These are phyloP conservation scores for Xenosphaeropsis pyriputrescens DNA, from an alignment of 2,329 filamentous ascomycete species.

Conservation along the genomic window DNA sequence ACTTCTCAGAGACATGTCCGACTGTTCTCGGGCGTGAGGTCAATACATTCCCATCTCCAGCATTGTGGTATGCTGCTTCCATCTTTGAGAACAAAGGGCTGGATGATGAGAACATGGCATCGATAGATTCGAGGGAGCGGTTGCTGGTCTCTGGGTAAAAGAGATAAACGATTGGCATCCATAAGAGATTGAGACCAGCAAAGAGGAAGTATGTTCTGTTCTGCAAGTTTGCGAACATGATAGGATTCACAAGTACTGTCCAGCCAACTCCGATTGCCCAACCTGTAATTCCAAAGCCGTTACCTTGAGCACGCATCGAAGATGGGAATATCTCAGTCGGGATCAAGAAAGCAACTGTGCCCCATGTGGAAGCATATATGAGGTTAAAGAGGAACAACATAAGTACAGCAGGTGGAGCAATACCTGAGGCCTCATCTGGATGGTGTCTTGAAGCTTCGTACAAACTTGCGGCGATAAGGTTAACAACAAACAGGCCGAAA, in stretches of 20 bases:
- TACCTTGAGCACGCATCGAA: slow-evolving; percentile 40
- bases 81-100: slow-evolving; percentile 21
- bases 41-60: slow-evolving; percentile 2
- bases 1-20: too few species aligned
- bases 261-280: slow-evolving; percentile 42
- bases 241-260: slow-evolving; percentile 35
- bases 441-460: slow-evolving; percentile 20
- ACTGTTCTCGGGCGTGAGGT: background rate
- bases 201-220: slow-evolving; percentile 36
- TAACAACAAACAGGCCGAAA: slow-evolving; percentile 27
- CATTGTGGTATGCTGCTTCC: slow-evolving; percentile 4
- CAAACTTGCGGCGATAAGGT: slow-evolving; percentile 22
- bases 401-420: slow-evolving; percentile 30
- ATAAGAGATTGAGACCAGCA: slow-evolving; percentile 32
- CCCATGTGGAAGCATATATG: slow-evolving; percentile 34
- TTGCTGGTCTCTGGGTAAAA: slow-evolving; percentile 27
- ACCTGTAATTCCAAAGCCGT: slow-evolving; percentile 41
- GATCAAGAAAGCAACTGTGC: slow-evolving; percentile 32
- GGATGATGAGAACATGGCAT: slow-evolving; percentile 30
- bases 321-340: slow-evolving; percentile 39
- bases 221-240: slow-evolving; percentile 31
- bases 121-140: slow-evolving; percentile 34
- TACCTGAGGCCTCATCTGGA: slow-evolving; percentile 20
- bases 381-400: slow-evolving; percentile 37
- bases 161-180: slow-evolving; percentile 33